These are phyloP conservation scores for Eucalyptus victrix DNA, from an alignment of 345 rosid species.

Conservation along the genomic window DNA sequence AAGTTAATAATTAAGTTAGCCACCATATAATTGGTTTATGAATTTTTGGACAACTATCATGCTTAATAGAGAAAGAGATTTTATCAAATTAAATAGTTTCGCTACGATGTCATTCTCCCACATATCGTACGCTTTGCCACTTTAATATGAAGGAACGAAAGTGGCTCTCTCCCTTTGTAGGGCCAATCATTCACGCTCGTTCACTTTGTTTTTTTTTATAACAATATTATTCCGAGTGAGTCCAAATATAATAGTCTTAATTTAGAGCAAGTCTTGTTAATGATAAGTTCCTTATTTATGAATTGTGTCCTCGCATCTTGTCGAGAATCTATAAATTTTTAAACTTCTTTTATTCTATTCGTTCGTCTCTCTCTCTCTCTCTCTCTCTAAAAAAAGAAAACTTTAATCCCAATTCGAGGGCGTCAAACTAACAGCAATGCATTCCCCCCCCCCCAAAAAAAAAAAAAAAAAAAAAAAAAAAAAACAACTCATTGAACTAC, in stretches of 20 bases:
- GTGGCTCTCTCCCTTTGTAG: neutral
- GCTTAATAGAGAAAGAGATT: neutral
- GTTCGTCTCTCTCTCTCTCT: no score
- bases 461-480: no score
- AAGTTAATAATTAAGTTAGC: neutral
- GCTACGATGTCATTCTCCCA: neutral
- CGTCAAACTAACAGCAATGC: no score
- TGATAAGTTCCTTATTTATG: neutral
- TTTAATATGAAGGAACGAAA: neutral
- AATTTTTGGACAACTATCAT: neutral
- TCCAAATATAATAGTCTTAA: no score
- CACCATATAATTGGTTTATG: neutral
- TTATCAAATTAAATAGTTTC: neutral
- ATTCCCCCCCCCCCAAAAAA: no score
- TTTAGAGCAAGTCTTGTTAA: neutral
- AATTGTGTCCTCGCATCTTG: neutral
- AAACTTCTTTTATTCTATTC: no score
- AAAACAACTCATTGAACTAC: no score
- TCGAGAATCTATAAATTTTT: neutral
- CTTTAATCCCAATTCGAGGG: no score
- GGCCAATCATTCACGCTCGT: neutral
- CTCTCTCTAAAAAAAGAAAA: no score
- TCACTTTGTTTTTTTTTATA: neutral
- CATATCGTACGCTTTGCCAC: neutral
- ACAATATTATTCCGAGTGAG: no score